These are phyloP conservation scores for Shiraia bambusicola DNA, from an alignment of 2,329 filamentous ascomycete species.

Conservation along the genomic window DNA sequence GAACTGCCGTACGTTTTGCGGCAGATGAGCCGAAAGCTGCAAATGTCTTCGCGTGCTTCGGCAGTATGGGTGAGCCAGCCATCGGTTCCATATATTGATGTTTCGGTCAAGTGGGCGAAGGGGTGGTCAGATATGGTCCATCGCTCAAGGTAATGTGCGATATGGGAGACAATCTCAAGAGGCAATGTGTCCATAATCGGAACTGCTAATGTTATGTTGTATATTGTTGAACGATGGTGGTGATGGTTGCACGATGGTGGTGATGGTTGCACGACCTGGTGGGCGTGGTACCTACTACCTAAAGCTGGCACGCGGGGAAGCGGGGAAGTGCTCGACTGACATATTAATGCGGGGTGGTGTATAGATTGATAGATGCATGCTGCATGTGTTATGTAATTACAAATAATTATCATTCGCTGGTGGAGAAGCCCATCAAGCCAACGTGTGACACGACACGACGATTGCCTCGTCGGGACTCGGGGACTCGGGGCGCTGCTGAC, in stretches of 20 bases:
- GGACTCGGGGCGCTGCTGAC: background rate
- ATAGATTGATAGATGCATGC: too few relatives aligned
- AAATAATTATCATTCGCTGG: too few relatives aligned
- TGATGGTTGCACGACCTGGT: too few relatives aligned
- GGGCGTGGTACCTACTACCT: too few relatives aligned
- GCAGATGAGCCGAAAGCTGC: conserved; percentile 5
- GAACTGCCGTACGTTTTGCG: conserved; percentile 1
- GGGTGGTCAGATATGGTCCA: background rate
- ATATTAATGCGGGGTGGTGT: too few relatives aligned
- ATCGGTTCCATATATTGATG: background rate
- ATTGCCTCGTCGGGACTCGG: background rate
- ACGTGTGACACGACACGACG: background rate
- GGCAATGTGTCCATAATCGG: conserved; percentile 2
- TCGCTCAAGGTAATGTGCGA: background rate
- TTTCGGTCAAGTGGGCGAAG: background rate
- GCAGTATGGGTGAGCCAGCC: conserved; percentile 1
- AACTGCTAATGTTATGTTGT: background rate
- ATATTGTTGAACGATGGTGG: too few relatives aligned
- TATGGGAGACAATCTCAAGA: background rate
- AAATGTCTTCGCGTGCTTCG: conserved; percentile 1
- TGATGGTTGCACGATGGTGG: too few relatives aligned
- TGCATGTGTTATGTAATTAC: too few relatives aligned
- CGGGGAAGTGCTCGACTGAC: too few relatives aligned
- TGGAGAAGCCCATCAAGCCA: too few relatives aligned
- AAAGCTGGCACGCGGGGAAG: too few relatives aligned